Evolutionary conservation across 345 rosid species (phyloP).

Genomic region (Brassica incana): DNA sequence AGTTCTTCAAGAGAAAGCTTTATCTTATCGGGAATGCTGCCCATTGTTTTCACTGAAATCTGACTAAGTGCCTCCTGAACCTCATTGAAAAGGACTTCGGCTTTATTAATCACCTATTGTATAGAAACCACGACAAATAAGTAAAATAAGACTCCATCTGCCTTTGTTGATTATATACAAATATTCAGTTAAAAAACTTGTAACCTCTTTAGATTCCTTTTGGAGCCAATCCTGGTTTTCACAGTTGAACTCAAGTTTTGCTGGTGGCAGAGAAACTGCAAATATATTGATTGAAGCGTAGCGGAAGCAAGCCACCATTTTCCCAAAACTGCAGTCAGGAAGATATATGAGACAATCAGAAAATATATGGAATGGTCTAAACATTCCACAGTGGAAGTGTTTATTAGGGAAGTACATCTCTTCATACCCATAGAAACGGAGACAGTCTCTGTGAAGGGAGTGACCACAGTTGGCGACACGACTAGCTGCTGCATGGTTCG

Average conservation of each 20-base stretch:
- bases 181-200: neutral
- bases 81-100: constrained; percentile 65
- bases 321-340: constrained; percentile 68
- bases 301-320: constrained; percentile 96
- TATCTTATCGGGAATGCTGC: constrained; percentile 39
- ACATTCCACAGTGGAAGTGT: neutral
- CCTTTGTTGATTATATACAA: neutral
- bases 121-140: constrained; percentile 19
- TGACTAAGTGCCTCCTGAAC: constrained; percentile 59
- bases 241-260: constrained; percentile 74
- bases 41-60: constrained; percentile 50
- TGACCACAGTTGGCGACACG: constrained; percentile 99
- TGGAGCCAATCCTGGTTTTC: constrained; percentile 81
- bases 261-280: constrained; percentile 81
- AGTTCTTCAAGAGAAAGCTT: constrained; percentile 54
- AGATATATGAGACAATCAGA: constrained; percentile 32
- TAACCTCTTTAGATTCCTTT: constrained; percentile 80
- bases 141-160: constrained; percentile 9
- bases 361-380: neutral
- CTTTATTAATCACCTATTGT: constrained; percentile 56
- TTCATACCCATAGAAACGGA: constrained; percentile 93
- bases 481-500: constrained; percentile 99
- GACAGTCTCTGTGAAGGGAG: constrained; percentile 98
- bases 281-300: constrained; percentile 87
- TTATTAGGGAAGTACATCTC: constrained; percentile 13